Conservation (phyloP, 139 green algal species). For the Chlamydomonas schloesseri region DNA sequence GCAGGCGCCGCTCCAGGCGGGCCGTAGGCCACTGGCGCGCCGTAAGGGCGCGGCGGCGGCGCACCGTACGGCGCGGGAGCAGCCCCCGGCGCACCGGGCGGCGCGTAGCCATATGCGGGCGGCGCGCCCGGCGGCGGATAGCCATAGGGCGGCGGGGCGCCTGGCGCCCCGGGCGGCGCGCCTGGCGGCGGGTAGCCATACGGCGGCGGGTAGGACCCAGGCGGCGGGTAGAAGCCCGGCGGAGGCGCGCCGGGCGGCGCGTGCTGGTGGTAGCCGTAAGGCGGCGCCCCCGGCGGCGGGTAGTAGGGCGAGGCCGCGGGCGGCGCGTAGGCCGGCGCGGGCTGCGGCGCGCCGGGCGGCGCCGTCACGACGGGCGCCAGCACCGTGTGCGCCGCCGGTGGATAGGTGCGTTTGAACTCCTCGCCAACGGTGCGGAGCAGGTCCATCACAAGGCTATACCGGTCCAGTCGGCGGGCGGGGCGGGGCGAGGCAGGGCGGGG, state of each 20-base stretch:
- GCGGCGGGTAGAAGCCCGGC: neutral
- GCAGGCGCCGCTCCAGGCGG: too few relatives aligned
- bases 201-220: neutral
- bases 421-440: constrained; percentile 45
- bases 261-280: neutral
- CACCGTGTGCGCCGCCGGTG: constrained; percentile 31
- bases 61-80: neutral
- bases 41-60: neutral
- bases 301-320: neutral
- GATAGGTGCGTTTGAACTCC: constrained; percentile 26
- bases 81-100: neutral
- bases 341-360: neutral
- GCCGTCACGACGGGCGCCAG: neutral
- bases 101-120: neutral
- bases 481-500: too few relatives aligned
- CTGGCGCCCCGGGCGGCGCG: neutral
- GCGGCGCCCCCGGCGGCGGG: neutral
- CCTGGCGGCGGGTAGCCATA: neutral
- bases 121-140: too few relatives aligned
- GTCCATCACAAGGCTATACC: constrained; percentile 47
- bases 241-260: neutral
- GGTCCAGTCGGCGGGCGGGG: too few relatives aligned
- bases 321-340: neutral
- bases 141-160: too few relatives aligned
- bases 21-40: too few relatives aligned